Evolutionary conservation across 306 rosid species (phyloP), one percentile per base, ranked within the genome.

Genomic region (Corylus avellana): DNA sequence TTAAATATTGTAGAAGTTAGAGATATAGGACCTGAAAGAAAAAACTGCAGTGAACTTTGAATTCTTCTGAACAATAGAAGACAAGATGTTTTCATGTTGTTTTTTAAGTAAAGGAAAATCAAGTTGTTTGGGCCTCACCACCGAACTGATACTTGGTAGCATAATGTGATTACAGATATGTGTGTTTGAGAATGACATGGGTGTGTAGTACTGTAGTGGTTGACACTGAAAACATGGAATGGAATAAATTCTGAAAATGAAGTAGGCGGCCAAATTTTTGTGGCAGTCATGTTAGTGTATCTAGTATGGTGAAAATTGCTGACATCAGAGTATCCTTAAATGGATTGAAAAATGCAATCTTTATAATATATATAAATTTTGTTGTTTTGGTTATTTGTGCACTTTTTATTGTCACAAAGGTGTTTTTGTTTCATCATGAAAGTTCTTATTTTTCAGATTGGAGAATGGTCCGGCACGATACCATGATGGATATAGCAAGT

Each of bases 401-500:
- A 10, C 39, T 46, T 46, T 7, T 48, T 20, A 12, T 20, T 13
- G 12, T 18, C 47, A 59, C 0, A 13, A 50, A 46, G 16, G 18
- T 49, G 53, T 73, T 82, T 12, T 75, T n/a, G 44, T 51, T 66
- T 16, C 17, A 44, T 29, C 8, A 59, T 66, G 67, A 8, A 51
- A 29, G 17, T 53, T 56, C 70, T 51, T 75, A 35, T 37, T 77
- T 71, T 70, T 56, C 83, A 96, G 98, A 29, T 84, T 83, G 79
- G 97, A 89, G 86, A 91, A 75, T 82, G 94, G 90, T 82, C 96
- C 97, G 2, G 94, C 87, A 3, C 82, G 85, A 75, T 96, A 86
- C 77, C 97, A 87, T 39, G 98, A 90, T 81, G 98, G 92, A 55
- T 96, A 93, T 77, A 87, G 96, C 88, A 90, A 83, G 81, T 85